Evolutionary conservation across 2,329 filamentous ascomycete genomes (phyloP).

Genomic region (Cordyceps pruinosa): DNA sequence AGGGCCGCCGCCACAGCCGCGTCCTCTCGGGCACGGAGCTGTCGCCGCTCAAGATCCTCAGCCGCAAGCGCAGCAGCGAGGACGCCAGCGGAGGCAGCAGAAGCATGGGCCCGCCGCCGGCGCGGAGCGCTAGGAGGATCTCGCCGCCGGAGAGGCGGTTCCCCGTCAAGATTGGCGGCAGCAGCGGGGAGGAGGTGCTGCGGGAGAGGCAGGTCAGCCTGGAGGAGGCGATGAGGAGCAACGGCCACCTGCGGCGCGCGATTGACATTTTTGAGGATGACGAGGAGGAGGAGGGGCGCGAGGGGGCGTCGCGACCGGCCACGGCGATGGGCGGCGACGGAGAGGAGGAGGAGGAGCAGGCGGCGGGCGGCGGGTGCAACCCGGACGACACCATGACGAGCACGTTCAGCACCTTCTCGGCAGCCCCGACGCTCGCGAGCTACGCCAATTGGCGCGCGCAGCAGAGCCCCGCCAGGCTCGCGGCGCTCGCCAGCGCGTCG

Average conservation of each 20-base stretch:
- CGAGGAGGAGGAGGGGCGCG: conserved; percentile 17
- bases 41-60: conserved; percentile 51
- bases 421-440: conserved; percentile 78
- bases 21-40: conserved; percentile 51
- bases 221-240: conserved; percentile 47
- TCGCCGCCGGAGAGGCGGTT: conserved; percentile 50
- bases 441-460: conserved; percentile 64
- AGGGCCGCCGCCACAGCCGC: conserved; percentile 45
- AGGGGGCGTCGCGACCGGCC: conserved; percentile 18
- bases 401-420: conserved; percentile 83
- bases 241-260: conserved; percentile 50
- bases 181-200: conserved; percentile 16
- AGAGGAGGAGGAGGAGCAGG: too few relatives aligned
- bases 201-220: conserved; percentile 36
- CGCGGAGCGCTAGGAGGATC: conserved; percentile 40
- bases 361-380: conserved; percentile 29
- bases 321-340: conserved; percentile 25
- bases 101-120: conserved; percentile 21
- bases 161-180: conserved; percentile 48
- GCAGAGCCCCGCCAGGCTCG: conserved; percentile 48
- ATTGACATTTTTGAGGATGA: conserved; percentile 59
- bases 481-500: conserved; percentile 32
- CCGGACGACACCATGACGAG: conserved; percentile 70
- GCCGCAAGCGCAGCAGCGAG: conserved; percentile 21
- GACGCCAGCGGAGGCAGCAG: conserved; percentile 1